Evolutionary conservation across 2,329 filamentous ascomycete genomes (phyloP), one percentile per base, ranked within the genome.

Genomic region (Neofusicoccum kwambonambiense): DNA sequence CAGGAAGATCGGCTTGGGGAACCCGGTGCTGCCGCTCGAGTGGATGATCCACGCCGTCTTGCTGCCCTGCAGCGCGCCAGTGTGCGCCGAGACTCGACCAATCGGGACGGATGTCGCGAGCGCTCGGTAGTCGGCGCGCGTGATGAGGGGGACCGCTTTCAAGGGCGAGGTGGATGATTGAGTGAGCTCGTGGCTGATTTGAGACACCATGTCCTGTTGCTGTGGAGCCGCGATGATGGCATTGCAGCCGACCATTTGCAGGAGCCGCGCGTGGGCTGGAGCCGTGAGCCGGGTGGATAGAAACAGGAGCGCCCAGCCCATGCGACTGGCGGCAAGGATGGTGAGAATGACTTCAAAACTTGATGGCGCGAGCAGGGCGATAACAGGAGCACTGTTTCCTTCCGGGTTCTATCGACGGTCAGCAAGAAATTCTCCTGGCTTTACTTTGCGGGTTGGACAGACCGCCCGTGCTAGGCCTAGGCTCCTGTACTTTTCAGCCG

Each of bases 1-100:
- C 52, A 86, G 82, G 64, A 81, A 86, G 54, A 89, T 88, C 0
- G 87, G 86, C 66, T 89, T 89, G 0, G 87, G 87, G 0, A 88
- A 76, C 0, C 86, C 86, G 0, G 87, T 88, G 0, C 83, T 86
- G 9, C 87, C 86, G 27, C 78, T 80, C 1, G 80, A 82, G 67
- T 84, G 81, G 17, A 84, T 77, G 57, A 81, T 82, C 77, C 74
- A 79, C 64, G 78, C 72, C 67, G 69, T 15, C 44, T 44, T 17
- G 68, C 67, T 4, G 64, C 58, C 15, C 35, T 78, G 74, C 12
- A 5, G 39, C 12, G 41, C 1, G 27, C 0, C 6, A n/a, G 9
- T 1, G 27, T 67, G 70, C 2, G 54, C 56, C 1, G 70, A 58
- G 19, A 76, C 70, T 2, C 41, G 56, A 1, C 27, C 6, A 31